A percentile compares a stretch with the other conserved stretches of the same genome.
These are phyloP conservation scores for Aspergillus texensis DNA, from an alignment of 2,329 filamentous ascomycete species.

Conservation along the genomic window DNA sequence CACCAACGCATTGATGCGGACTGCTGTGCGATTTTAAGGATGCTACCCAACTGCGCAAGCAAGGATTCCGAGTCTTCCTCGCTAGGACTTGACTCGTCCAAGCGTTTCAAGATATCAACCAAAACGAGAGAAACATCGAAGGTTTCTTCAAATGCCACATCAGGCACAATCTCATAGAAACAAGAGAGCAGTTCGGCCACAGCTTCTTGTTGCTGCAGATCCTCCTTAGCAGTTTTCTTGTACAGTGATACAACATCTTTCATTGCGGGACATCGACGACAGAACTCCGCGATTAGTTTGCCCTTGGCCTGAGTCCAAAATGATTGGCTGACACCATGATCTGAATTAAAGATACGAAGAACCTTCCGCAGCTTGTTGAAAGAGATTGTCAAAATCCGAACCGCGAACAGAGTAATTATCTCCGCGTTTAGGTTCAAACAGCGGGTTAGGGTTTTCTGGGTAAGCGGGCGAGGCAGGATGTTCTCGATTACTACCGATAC, in stretches of 20 bases:
- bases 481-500: slow-evolving; percentile 79
- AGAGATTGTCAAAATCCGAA: slow-evolving; percentile 75
- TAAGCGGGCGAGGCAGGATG: slow-evolving; percentile 80
- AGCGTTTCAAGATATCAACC: slow-evolving; percentile 65
- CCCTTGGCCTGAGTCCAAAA: slow-evolving; percentile 72
- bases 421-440: slow-evolving; percentile 78
- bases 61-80: slow-evolving; percentile 59
- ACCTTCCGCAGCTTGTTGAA: slow-evolving; percentile 75
- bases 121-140: slow-evolving; percentile 85
- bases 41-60: slow-evolving; percentile 75
- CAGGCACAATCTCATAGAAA: slow-evolving; percentile 84
- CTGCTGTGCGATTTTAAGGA: slow-evolving; percentile 76
- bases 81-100: slow-evolving; percentile 53
- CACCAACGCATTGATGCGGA: slow-evolving; percentile 92
- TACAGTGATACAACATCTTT: slow-evolving; percentile 79
- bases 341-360: slow-evolving; percentile 61
- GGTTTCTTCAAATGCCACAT: slow-evolving; percentile 76
- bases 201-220: slow-evolving; percentile 75
- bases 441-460: slow-evolving; percentile 74
- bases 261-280: slow-evolving; percentile 75
- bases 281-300: slow-evolving; percentile 73
- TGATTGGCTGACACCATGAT: slow-evolving; percentile 46
- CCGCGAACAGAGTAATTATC: slow-evolving; percentile 80
- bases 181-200: slow-evolving; percentile 75
- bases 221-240: slow-evolving; percentile 66